Evolutionary conservation across 768 basidiomycete genomes (phyloP).

Genomic region (Calocera viscosa): DNA sequence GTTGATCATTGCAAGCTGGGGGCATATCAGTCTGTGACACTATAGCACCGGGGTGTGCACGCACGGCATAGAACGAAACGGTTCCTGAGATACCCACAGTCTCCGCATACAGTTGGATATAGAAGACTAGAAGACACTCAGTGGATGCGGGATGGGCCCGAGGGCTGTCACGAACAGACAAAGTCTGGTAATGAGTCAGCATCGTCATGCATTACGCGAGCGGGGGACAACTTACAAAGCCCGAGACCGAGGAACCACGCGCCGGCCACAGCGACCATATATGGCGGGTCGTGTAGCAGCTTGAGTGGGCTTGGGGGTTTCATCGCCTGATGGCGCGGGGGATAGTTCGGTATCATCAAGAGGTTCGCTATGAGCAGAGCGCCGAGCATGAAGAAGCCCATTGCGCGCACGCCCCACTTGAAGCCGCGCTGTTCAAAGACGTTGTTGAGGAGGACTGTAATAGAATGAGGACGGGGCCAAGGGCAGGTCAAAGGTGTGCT

Average conservation of each 20-base stretch:
- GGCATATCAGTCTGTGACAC: too few species aligned
- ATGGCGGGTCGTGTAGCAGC: conserved; percentile 14
- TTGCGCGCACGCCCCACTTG: conserved; percentile 36
- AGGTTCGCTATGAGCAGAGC: conserved; percentile 33
- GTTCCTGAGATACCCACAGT: conserved; percentile 34
- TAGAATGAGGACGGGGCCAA: too few species aligned
- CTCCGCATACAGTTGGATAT: conserved; percentile 42
- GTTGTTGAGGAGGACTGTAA: conserved; percentile 43
- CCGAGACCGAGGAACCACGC: neutral
- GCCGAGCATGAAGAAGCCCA: conserved; percentile 34
- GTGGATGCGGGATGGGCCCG: conserved; percentile 11
- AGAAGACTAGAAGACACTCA: conserved; percentile 36
- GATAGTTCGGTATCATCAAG: conserved; percentile 31
- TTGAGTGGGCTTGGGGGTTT: conserved; percentile 5
- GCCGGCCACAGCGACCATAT: conserved; percentile 2
- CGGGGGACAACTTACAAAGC: neutral
- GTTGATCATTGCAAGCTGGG: conserved; percentile 52
- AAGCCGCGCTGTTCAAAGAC: conserved; percentile 35
- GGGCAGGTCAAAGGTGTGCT: conserved; percentile 23
- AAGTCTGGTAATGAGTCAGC: neutral
- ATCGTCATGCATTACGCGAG: neutral
- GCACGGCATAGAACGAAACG: conserved; percentile 48
- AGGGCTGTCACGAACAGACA: neutral
- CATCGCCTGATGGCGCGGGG: conserved; percentile 24
- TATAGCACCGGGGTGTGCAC: too few species aligned